Conservation (phyloP, 176 grass and related monocot genomes). For the Oryza nivara region DNA sequence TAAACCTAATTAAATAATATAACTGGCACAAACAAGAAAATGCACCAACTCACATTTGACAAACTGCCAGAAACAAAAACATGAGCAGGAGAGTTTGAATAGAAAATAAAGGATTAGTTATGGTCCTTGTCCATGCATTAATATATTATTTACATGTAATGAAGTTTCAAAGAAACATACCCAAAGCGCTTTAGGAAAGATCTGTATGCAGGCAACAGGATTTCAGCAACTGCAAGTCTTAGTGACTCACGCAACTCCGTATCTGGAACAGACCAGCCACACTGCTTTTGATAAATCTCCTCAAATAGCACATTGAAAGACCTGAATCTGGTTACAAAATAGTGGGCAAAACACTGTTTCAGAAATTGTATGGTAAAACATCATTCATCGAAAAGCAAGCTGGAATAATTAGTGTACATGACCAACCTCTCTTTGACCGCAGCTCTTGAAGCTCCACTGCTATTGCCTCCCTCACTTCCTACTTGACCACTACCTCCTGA, state of each 20-base stretch:
- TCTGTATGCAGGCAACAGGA: constrained; percentile 90
- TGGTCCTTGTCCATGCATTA: not conserved
- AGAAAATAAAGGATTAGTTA: not conserved
- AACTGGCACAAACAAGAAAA: not conserved
- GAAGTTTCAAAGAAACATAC: constrained; percentile 52
- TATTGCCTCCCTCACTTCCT: constrained; percentile 72
- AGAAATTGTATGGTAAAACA: constrained; percentile 3
- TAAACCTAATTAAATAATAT: not conserved
- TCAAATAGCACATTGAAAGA: constrained; percentile 87
- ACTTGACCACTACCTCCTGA: constrained; percentile 69
- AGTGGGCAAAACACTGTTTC: not conserved
- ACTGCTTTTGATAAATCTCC: constrained; percentile 88
- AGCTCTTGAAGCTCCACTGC: constrained; percentile 78
- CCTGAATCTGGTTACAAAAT: constrained; percentile 66
- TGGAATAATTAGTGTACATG: not conserved
- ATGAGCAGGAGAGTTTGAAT: not conserved
- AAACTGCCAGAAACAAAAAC: not conserved
- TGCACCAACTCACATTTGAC: not conserved
- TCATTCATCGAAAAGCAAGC: not conserved
- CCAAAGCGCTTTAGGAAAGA: constrained; percentile 87
- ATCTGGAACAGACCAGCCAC: constrained; percentile 91
- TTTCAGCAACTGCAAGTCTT: constrained; percentile 84
- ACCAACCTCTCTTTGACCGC: constrained; percentile 82
- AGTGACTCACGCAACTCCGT: constrained; percentile 80
- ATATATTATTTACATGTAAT: constrained; percentile 13